Conservation (phyloP, 2,329 filamentous ascomycete species). For the Xylariaceae sp. region DNA sequence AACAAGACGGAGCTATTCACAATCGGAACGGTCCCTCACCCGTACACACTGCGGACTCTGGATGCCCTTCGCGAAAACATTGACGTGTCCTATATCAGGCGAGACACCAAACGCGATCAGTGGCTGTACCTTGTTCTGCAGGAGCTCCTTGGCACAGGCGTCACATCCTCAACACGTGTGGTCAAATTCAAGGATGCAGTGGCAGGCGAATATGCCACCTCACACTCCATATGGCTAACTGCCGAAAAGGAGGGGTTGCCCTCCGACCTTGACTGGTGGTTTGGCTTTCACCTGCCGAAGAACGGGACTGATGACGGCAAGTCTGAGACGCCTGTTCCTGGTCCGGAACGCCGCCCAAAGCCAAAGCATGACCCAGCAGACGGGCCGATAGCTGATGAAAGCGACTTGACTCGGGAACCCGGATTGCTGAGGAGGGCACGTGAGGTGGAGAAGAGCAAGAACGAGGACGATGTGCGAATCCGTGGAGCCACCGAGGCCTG, state of each 20-base stretch:
- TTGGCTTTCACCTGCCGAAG: constrained; percentile 77
- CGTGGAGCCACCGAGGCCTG: constrained; percentile 57
- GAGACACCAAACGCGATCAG: constrained; percentile 66
- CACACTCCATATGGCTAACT: constrained; percentile 74
- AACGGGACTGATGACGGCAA: constrained; percentile 47
- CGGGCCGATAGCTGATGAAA: constrained; percentile 46
- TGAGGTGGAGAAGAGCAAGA: constrained; percentile 40
- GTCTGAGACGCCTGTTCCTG: constrained; percentile 53
- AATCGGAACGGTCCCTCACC: constrained; percentile 85
- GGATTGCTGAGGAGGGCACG: constrained; percentile 50
- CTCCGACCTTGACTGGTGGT: constrained; percentile 79
- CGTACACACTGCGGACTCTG: constrained; percentile 75
- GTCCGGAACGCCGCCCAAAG: constrained; percentile 51
- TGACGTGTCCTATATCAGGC: constrained; percentile 61
- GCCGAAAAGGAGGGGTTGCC: constrained; percentile 58
- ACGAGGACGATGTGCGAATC: constrained; percentile 40
- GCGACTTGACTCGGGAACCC: constrained; percentile 52
- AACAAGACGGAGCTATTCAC: constrained; percentile 73
- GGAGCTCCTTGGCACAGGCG: constrained; percentile 59
- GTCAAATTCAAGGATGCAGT: constrained; percentile 77
- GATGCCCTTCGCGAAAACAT: constrained; percentile 57
- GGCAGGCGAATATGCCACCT: constrained; percentile 59
- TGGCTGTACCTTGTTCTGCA: constrained; percentile 74
- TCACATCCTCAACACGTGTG: constrained; percentile 61
- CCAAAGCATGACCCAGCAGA: constrained; percentile 42